Conservation (phyloP, 2,329 filamentous ascomycete species). For the Dactylellina drechsleri region DNA sequence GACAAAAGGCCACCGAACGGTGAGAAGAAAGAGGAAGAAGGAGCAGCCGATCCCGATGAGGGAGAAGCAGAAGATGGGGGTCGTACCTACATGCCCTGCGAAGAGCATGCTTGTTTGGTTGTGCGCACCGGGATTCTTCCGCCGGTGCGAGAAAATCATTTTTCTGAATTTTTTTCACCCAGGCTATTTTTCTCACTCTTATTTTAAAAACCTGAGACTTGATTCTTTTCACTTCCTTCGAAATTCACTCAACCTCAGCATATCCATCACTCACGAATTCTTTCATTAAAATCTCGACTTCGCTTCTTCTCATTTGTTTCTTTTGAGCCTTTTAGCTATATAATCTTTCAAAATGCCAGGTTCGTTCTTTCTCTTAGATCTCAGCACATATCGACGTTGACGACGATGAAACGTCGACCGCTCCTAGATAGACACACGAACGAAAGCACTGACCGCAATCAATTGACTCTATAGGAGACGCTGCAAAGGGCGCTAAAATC, state of each 20-base stretch:
- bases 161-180: constrained; percentile 25
- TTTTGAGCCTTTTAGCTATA: constrained; percentile 43
- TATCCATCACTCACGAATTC: constrained; percentile 26
- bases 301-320: constrained; percentile 17
- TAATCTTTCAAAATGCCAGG: constrained; percentile 56
- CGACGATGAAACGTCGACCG: not conserved
- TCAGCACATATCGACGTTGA: not conserved
- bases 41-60: constrained; percentile 33
- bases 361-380: constrained; percentile 17
- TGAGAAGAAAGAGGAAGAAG: not conserved
- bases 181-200: not conserved
- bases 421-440: not conserved
- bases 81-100: too few relatives aligned
- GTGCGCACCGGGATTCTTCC: constrained; percentile 18
- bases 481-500: constrained; percentile 83
- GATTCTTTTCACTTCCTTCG: constrained; percentile 6
- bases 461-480: constrained; percentile 77
- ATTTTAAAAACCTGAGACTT: constrained; percentile 21
- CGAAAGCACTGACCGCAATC: constrained; percentile 8
- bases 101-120: too few relatives aligned
- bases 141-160: not conserved
- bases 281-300: constrained; percentile 19
- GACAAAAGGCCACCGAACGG: constrained; percentile 25
- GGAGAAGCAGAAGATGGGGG: constrained; percentile 2
- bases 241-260: constrained; percentile 40